phyloP scores from a whole-genome alignment of 2,329 filamentous ascomycete genomes.

The Calonectria pauciramosa region DNA sequence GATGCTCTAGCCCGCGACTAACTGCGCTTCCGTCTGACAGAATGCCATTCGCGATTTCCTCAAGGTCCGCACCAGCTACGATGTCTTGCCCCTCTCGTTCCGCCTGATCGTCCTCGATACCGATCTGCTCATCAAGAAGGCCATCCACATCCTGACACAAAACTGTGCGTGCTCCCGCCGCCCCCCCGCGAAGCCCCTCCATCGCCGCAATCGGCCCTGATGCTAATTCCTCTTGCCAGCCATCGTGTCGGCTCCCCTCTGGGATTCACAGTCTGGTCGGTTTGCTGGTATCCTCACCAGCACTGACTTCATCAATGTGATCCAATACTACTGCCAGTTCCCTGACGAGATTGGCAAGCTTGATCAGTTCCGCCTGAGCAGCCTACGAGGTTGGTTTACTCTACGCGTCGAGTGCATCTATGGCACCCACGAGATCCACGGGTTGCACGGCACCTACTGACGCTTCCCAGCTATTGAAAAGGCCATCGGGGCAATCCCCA shows the following conservation, averaged over 20 bases:
- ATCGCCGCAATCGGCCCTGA: conserved; percentile 4
- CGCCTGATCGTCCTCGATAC: conserved; percentile 97
- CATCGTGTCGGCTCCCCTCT: conserved; percentile 96
- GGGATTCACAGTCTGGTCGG: conserved; percentile 93
- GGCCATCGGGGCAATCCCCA: conserved; percentile 88
- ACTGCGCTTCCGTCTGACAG: conserved; percentile 59
- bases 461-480: conserved; percentile 85
- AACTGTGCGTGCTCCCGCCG: conserved; percentile 74
- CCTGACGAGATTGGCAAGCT: conserved; percentile 90
- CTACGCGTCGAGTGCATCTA: neutral
- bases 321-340: conserved; percentile 99
- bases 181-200: conserved; percentile 5
- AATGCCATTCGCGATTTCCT: conserved; percentile 95
- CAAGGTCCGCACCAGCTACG: conserved; percentile 96
- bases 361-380: conserved; percentile 93
- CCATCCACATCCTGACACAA: conserved; percentile 92
- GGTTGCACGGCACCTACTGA: conserved; percentile 34
- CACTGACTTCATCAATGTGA: conserved; percentile 98
- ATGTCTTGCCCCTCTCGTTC: conserved; percentile 96
- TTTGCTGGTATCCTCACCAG: conserved; percentile 96
- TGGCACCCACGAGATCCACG: neutral
- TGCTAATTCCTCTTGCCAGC: conserved; percentile 64
- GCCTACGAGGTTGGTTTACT: conserved; percentile 78
- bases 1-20: conserved; percentile 20
- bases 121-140: conserved; percentile 95